Evolutionary conservation across 495 filamentous ascomycete species (phyloP).

Genomic region (Penicillium taxi): DNA sequence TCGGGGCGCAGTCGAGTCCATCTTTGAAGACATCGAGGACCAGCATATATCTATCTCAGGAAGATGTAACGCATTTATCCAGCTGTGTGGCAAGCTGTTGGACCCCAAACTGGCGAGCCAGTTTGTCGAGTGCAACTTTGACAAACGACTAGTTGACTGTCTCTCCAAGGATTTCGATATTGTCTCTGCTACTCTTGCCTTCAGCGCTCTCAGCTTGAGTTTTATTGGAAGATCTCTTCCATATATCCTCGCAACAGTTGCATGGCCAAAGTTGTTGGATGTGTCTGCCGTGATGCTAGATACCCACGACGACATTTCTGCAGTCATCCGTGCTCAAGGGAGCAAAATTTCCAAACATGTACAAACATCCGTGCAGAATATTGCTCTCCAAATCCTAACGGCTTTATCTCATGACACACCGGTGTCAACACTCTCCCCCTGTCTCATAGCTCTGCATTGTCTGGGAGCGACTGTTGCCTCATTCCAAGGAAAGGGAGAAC

Average conservation of each 20-base stretch:
- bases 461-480: conserved; percentile 18
- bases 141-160: conserved; percentile 51
- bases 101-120: conserved; percentile 58
- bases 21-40: conserved; percentile 75
- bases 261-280: conserved; percentile 31
- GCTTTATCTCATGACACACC: conserved; percentile 14
- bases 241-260: conserved; percentile 17
- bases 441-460: conserved; percentile 25
- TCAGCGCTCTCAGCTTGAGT: conserved; percentile 28
- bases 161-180: conserved; percentile 23
- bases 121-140: conserved; percentile 68
- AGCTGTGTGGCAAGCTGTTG: conserved; percentile 65
- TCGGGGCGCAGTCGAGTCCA: conserved; percentile 67
- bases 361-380: conserved; percentile 23
- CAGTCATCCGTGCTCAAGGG: conserved; percentile 10
- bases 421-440: conserved; percentile 23
- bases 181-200: conserved; percentile 22
- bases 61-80: conserved; percentile 49
- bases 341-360: conserved; percentile 22
- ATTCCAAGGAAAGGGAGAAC: conserved; percentile 24
- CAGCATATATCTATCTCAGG: conserved; percentile 39
- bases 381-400: conserved; percentile 17
- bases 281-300: conserved; percentile 19
- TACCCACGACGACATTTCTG: conserved; percentile 20
- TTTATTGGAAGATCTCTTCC: conserved; percentile 19